Evolutionary conservation across 75 land plant genomes (phyloP).

Genomic region (Pinus taeda): DNA sequence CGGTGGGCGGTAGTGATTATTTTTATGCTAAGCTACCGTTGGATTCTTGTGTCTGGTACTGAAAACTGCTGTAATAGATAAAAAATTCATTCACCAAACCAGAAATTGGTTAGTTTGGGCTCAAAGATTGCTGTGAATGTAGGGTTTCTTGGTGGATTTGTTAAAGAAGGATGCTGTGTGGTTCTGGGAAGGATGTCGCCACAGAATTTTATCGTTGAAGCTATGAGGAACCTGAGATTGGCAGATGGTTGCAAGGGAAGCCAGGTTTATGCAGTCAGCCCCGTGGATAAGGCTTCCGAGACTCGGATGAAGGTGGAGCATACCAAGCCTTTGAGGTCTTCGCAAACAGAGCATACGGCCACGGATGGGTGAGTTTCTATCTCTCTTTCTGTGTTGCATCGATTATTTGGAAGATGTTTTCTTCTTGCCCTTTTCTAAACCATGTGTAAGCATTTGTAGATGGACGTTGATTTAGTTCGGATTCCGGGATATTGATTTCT

Average conservation of each 20-base stretch:
- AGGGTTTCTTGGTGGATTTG: too few relatives aligned
- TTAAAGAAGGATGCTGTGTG: too few relatives aligned
- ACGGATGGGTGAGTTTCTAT: conserved; percentile 2
- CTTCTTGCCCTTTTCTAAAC: background rate
- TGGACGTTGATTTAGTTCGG: background rate
- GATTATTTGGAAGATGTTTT: background rate
- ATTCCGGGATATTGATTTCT: background rate
- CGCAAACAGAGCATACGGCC: background rate
- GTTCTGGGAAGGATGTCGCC: background rate
- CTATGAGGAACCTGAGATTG: conserved; percentile 57
- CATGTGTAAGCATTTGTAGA: background rate
- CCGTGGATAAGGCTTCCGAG: conserved; percentile 25
- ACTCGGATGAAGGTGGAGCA: conserved; percentile 10
- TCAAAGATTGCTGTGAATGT: too few relatives aligned
- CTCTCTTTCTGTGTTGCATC: too few relatives aligned
- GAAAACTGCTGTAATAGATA: too few relatives aligned
- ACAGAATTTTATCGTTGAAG: conserved; percentile 5
- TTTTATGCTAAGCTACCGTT: too few relatives aligned
- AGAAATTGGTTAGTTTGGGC: too few relatives aligned
- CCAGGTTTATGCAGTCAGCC: conserved; percentile 66
- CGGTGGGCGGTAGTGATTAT: too few relatives aligned
- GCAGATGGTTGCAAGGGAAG: conserved; percentile 72
- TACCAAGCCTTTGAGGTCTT: conserved; percentile 1
- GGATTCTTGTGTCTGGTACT: too few relatives aligned
- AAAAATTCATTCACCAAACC: too few relatives aligned